A percentile compares a stretch with the other conserved stretches of the same genome.
Conservation (phyloP, 306 rosid species). For the Quercus gilva region DNA sequence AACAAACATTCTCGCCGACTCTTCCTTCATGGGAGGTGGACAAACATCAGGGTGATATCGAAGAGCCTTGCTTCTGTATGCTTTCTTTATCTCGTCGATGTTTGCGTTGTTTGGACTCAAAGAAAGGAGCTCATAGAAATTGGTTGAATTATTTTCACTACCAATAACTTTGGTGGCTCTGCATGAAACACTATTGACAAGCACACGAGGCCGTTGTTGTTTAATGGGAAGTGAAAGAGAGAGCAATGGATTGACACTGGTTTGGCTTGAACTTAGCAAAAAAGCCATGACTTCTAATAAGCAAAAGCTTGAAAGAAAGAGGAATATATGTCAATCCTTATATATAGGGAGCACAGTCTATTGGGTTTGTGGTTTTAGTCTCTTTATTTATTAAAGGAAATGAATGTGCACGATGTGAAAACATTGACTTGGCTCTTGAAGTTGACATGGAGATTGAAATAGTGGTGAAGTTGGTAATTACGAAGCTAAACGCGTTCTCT, state of each 20-base stretch:
- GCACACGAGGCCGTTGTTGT: not conserved
- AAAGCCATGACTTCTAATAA: conserved; percentile 20
- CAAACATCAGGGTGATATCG: conserved; percentile 63
- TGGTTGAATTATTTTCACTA: not conserved
- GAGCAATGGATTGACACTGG: conserved; percentile 14
- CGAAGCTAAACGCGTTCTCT: conserved; percentile 15
- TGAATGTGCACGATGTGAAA: not conserved
- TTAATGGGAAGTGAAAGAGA: conserved; percentile 6
- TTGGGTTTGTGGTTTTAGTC: no score
- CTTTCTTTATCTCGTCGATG: conserved; percentile 53
- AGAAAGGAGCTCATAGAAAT: conserved; percentile 46
- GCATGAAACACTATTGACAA: conserved; percentile 13
- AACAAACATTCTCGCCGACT: conserved; percentile 47
- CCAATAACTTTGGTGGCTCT: not conserved
- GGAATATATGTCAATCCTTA: no score
- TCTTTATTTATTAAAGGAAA: not conserved
- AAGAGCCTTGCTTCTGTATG: conserved; percentile 58
- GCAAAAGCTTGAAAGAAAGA: no score
- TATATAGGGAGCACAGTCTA: no score
- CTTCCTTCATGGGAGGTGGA: conserved; percentile 42
- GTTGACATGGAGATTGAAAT: no score
- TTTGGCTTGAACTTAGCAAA: conserved; percentile 18
- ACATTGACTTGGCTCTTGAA: no score
- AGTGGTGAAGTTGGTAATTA: not conserved
- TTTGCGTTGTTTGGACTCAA: conserved; percentile 41